Conservation (phyloP, 352 stramenopile species). For the Phytophthora sansomeana region DNA sequence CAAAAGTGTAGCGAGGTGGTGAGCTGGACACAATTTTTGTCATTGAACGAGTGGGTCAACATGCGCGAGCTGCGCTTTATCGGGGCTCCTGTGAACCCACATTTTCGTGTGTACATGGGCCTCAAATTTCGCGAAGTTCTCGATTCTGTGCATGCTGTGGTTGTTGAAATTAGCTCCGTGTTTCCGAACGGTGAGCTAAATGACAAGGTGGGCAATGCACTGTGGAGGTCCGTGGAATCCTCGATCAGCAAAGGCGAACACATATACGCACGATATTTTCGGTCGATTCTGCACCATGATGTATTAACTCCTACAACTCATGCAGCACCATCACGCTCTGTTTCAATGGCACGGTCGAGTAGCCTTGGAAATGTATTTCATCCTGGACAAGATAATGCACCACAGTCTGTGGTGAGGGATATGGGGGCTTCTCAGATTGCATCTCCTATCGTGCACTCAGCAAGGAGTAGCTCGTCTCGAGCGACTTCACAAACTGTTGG, state of each 20-base stretch:
- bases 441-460: constrained; percentile 6
- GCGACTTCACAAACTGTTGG: constrained; percentile 2
- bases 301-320: constrained; percentile 9
- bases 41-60: constrained; percentile 57
- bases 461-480: constrained; percentile 6
- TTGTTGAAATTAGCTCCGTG: constrained; percentile 78
- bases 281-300: constrained; percentile 69
- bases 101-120: constrained; percentile 75
- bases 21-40: constrained; percentile 54
- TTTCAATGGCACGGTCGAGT: constrained; percentile 18
- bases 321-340: constrained; percentile 7
- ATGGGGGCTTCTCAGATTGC: constrained; percentile 15
- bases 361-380: constrained; percentile 36
- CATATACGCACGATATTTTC: constrained; percentile 78
- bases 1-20: constrained; percentile 40
- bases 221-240: constrained; percentile 65
- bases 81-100: constrained; percentile 55
- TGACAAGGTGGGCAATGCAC: constrained; percentile 55
- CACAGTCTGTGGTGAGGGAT: constrained; percentile 31
- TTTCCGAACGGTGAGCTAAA: constrained; percentile 74
- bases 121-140: constrained; percentile 67
- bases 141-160: constrained; percentile 64
- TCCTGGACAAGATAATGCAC: constrained; percentile 33
- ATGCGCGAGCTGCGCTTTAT: constrained; percentile 64
- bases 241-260: constrained; percentile 70